A percentile compares a stretch with the other conserved stretches of the same genome.
Conservation (phyloP, 768 basidiomycete genomes). For the Suillus subalutaceus region DNA sequence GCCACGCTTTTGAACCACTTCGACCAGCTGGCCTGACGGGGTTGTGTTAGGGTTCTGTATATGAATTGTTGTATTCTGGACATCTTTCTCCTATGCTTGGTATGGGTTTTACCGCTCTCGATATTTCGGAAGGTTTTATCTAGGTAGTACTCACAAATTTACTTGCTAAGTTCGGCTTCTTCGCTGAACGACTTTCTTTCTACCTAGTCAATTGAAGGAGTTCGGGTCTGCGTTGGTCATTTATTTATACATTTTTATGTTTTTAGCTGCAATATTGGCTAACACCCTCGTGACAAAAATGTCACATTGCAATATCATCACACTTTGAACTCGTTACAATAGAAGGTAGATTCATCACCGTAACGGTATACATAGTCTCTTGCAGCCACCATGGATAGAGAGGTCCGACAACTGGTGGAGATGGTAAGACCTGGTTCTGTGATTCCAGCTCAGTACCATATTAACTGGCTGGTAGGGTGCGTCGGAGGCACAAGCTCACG, state of each 20-base stretch:
- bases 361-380: not conserved
- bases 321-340: not conserved
- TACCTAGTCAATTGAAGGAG: not conserved
- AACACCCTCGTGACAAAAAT: conserved; percentile 1
- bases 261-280: conserved; percentile 6
- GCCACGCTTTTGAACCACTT: conserved; percentile 14
- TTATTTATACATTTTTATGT: conserved; percentile 23
- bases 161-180: conserved; percentile 14
- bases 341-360: conserved; percentile 14
- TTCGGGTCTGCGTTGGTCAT: conserved; percentile 15
- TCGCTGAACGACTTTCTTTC: conserved; percentile 12
- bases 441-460: conserved; percentile 3
- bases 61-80: conserved; percentile 31
- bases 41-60: conserved; percentile 22
- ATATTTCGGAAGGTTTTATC: conserved; percentile 1
- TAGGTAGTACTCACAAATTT: conserved; percentile 4
- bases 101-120: conserved; percentile 15
- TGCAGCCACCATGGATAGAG: conserved; percentile 46
- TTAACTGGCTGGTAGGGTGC: conserved; percentile 62
- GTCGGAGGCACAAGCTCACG: conserved; percentile 76
- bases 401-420: conserved; percentile 64
- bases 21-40: conserved; percentile 33
- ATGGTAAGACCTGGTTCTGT: conserved; percentile 42
- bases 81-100: conserved; percentile 18
- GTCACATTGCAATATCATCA: conserved; percentile 2